These are phyloP conservation scores for Phytophthora pisi DNA, from an alignment of 352 stramenopile genomes.

Conservation along the genomic window DNA sequence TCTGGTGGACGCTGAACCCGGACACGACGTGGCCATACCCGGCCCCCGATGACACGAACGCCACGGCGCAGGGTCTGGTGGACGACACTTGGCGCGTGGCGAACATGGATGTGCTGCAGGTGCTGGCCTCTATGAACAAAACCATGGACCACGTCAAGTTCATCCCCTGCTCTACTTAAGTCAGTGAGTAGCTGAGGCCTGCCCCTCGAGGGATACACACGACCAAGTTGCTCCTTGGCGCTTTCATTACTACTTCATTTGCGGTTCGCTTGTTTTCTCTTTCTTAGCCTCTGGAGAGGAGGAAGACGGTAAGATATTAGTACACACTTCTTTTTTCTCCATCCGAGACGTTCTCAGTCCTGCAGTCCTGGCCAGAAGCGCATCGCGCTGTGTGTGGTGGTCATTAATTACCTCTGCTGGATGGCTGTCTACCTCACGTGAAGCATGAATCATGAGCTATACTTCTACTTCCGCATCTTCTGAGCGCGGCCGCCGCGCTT, in stretches of 20 bases:
- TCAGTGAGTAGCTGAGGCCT: conserved; percentile 17
- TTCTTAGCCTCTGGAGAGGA: conserved; percentile 20
- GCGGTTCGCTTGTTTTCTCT: conserved; percentile 31
- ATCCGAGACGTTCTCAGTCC: neutral
- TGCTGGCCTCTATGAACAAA: conserved; percentile 69
- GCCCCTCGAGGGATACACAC: conserved; percentile 15
- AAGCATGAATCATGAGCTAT: neutral
- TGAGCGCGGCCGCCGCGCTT: conserved; percentile 46
- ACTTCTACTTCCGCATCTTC: conserved; percentile 54
- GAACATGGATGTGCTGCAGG: conserved; percentile 70
- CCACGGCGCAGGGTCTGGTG: conserved; percentile 61
- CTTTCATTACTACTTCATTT: conserved; percentile 43
- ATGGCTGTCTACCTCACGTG: neutral
- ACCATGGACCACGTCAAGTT: conserved; percentile 66
- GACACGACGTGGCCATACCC: conserved; percentile 81
- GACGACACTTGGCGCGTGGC: conserved; percentile 74
- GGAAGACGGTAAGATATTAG: conserved; percentile 36
- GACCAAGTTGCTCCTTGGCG: conserved; percentile 22
- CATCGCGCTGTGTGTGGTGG: conserved; percentile 2
- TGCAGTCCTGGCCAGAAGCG: neutral
- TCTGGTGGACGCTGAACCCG: conserved; percentile 85
- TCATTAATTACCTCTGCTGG: conserved; percentile 20
- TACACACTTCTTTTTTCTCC: conserved; percentile 33
- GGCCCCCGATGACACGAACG: conserved; percentile 64
- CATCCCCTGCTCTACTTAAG: conserved; percentile 63